Evolutionary conservation across 306 rosid species (phyloP).

Genomic region (Castanospermum australe): DNA sequence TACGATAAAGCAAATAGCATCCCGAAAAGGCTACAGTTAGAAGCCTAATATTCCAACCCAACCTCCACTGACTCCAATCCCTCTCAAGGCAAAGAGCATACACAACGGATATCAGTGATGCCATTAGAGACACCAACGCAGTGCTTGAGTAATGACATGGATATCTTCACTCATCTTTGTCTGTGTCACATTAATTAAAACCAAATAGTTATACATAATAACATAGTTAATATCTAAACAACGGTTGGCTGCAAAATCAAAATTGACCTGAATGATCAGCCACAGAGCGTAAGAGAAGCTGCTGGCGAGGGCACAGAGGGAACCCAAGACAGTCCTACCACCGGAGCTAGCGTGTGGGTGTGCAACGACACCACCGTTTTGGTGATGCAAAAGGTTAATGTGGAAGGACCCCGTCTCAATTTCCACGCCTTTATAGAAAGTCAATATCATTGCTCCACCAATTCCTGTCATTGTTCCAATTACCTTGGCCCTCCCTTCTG

Average conservation of each 20-base stretch:
- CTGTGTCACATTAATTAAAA: not conserved
- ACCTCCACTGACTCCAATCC: conserved; percentile 36
- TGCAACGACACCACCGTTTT: not conserved
- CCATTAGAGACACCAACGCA: conserved; percentile 33
- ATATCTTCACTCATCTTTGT: conserved; percentile 36
- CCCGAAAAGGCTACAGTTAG: conserved; percentile 39
- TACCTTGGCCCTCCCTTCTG: conserved; percentile 49
- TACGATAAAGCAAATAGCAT: not conserved
- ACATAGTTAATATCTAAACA: too few relatives aligned
- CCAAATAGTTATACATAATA: too few relatives aligned
- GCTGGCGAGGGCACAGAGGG: conserved; percentile 22
- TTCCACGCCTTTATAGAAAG: conserved; percentile 48
- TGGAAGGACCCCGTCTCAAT: conserved; percentile 28
- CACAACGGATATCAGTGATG: not conserved
- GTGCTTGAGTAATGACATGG: conserved; percentile 32
- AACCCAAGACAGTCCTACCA: not conserved
- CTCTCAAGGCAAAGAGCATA: conserved; percentile 36
- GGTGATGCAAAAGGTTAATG: conserved; percentile 21
- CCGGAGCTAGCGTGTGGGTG: not conserved
- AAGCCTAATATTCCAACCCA: conserved; percentile 51
- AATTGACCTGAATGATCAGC: conserved; percentile 55
- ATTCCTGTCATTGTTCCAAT: conserved; percentile 42
- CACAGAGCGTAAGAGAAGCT: conserved; percentile 36
- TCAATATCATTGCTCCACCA: conserved; percentile 57
- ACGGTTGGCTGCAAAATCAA: not conserved